Evolutionary conservation across 352 stramenopile genomes (phyloP), one percentile per base, ranked within the genome.

Genomic region (Phytophthora podocarpi): DNA sequence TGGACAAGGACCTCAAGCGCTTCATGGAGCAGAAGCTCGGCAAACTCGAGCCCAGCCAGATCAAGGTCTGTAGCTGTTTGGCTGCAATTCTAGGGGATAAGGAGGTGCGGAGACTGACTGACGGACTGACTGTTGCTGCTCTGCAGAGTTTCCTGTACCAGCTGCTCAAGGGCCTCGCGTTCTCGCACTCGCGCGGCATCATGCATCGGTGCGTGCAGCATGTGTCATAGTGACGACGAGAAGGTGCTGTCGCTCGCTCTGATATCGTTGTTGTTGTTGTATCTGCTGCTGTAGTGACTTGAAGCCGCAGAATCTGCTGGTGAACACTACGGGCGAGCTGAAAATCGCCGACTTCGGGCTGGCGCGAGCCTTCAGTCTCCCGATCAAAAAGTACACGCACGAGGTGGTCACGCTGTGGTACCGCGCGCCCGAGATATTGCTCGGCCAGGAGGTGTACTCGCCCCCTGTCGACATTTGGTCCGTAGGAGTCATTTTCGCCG

Each of bases 371-470:
- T 99, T 99, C 67, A 98, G 95, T 69, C 89, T 98, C 31, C 97
- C 97, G 1, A 97, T 99, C 39, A 95, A 98, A 26, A 97, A 97
- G 39, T 95, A 99, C 63, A 99, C 97, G 18, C 97, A 99, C 64
- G 97, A 99, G 68, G 86, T 99, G 28, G 97, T 99, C 6, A 99
- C 97, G 37, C 85, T 99, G 8, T 99, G 97, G 97, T 99, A 99
- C 74, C 91, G 97, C 11, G 93, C 97, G 20, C 97, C 97, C 0
- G 97, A 99, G 80, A 99, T 99, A 60, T 70, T 99, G 31, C 83
- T 99, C 0, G 97, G 97, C 7, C 76, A 98, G 35, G 80, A 93
- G 41, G 59, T 90, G n/a, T 96, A 96, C 76, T 91, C 82, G 7
- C 82, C 87, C 12, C 82, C 87, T 6, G 84, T 96, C n/a, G 87